Evolutionary conservation across 805 yeast species (phyloP).

Genomic region (Metschnikowia baotianmanensis): DNA sequence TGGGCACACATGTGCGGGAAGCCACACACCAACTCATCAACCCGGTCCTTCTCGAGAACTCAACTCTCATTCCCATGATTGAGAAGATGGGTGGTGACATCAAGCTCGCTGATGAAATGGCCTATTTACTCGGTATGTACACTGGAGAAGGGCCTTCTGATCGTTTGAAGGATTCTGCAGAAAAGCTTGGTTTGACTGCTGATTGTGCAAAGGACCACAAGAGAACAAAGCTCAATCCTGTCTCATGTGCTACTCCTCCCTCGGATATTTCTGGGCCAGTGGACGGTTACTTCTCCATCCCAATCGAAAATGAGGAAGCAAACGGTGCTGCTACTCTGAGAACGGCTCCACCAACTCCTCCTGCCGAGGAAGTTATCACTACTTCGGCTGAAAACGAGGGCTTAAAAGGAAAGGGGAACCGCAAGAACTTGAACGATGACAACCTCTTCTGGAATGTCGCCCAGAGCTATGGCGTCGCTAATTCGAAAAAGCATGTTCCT

Average conservation of each 20-base stretch:
- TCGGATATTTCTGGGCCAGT: background rate
- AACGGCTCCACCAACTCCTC: no score
- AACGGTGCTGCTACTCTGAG: no score
- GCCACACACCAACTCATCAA: slow-evolving; percentile 9
- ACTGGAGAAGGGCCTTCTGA: slow-evolving; percentile 3
- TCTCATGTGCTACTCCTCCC: slow-evolving; percentile 3
- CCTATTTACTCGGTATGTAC: slow-evolving; percentile 7
- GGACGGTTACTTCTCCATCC: no score
- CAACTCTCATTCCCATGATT: slow-evolving; percentile 7
- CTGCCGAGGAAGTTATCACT: no score
- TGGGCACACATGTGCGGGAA: slow-evolving; percentile 2
- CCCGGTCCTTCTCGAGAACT: slow-evolving; percentile 8
- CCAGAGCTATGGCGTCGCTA: slow-evolving; percentile 1
- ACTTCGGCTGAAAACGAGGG: background rate
- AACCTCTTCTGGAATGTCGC: slow-evolving; percentile 6
- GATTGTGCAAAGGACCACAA: slow-evolving; percentile 1
- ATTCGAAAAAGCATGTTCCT: slow-evolving; percentile 5
- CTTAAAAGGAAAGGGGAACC: slow-evolving; percentile 1
- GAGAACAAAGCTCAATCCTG: no score
- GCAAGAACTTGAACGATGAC: background rate
- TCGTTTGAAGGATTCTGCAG: slow-evolving; percentile 4
- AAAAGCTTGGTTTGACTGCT: slow-evolving; percentile 4
- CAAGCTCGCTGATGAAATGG: slow-evolving; percentile 5
- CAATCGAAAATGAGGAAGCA: no score
- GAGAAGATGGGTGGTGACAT: slow-evolving; percentile 2